phyloP scores from a whole-genome alignment of 306 rosid species.

The Ochetophila trinervis region DNA sequence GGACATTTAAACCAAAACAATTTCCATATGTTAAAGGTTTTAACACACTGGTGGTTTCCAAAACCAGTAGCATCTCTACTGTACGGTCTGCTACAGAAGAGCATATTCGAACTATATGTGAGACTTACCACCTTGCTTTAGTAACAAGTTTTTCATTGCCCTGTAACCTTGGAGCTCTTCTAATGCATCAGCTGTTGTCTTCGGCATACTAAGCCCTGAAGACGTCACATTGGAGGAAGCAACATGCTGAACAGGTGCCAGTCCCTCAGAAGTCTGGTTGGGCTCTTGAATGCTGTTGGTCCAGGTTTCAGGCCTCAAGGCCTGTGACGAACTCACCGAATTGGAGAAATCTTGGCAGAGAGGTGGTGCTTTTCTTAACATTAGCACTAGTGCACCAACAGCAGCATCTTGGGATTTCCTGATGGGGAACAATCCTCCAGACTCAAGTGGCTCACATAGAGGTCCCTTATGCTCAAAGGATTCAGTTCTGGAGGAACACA shows the following conservation, averaged over 20 bases:
- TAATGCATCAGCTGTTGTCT: slow-evolving; percentile 77
- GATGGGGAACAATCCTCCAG: slow-evolving; percentile 54
- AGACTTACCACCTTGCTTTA: slow-evolving; percentile 36
- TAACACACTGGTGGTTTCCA: slow-evolving; percentile 7
- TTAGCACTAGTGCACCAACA: slow-evolving; percentile 68
- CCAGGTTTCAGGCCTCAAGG: slow-evolving; percentile 31
- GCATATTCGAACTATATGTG: slow-evolving; percentile 25
- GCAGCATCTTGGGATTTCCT: slow-evolving; percentile 78
- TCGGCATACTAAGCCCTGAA: slow-evolving; percentile 35
- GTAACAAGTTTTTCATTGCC: slow-evolving; percentile 61
- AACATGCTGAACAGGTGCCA: slow-evolving; percentile 17
- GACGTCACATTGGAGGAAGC: slow-evolving; percentile 37
- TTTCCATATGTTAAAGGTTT: slow-evolving; percentile 24
- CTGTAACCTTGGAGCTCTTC: slow-evolving; percentile 77
- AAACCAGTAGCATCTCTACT: slow-evolving; percentile 6
- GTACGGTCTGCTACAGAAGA: slow-evolving; percentile 5
- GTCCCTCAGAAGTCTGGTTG: slow-evolving; percentile 20
- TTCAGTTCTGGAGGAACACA: slow-evolving; percentile 42
- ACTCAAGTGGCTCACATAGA: slow-evolving; percentile 40
- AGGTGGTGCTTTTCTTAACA: slow-evolving; percentile 79
- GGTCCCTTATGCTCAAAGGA: slow-evolving; percentile 47
- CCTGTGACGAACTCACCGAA: slow-evolving; percentile 32
- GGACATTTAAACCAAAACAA: slow-evolving; percentile 11
- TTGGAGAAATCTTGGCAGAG: slow-evolving; percentile 55
- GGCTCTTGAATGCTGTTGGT: slow-evolving; percentile 32